Evolutionary conservation across 176 grass and related monocot species (phyloP).

Genomic region (Oryza longistaminata): DNA sequence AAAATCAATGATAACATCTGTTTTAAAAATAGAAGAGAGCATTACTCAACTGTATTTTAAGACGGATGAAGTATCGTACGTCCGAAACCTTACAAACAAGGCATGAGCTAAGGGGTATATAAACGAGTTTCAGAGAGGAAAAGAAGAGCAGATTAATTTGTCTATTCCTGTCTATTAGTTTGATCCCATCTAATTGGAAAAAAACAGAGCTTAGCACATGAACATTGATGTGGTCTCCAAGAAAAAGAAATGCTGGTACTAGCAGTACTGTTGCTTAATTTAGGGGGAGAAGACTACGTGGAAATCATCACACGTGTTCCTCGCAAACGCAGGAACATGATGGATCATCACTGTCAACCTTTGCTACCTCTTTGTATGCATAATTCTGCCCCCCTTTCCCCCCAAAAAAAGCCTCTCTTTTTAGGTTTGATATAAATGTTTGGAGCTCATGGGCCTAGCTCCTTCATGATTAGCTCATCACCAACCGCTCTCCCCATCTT

Average conservation of each 20-base stretch:
- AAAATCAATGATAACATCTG: no score
- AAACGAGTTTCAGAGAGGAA: no score
- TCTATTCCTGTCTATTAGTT: no score
- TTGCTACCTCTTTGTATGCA: background rate
- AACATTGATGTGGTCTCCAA: background rate
- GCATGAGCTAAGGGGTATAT: no score
- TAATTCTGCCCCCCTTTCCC: background rate
- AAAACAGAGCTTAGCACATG: background rate
- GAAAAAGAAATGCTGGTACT: no score
- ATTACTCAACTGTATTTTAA: no score
- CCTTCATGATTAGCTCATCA: conserved; percentile 41
- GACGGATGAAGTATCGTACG: no score
- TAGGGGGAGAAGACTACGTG: background rate
- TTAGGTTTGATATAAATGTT: conserved; percentile 29
- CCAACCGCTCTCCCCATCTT: background rate
- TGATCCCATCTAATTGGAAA: no score
- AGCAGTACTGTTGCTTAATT: background rate
- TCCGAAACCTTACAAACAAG: no score
- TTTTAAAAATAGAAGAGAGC: no score
- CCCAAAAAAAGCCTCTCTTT: conserved; percentile 14
- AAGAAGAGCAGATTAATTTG: no score
- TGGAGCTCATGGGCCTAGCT: conserved; percentile 1
- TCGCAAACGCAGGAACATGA: background rate
- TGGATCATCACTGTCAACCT: background rate
- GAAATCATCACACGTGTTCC: background rate